Conservation (phyloP, 768 basidiomycete genomes). For the Pulveroboletus sp. region DNA sequence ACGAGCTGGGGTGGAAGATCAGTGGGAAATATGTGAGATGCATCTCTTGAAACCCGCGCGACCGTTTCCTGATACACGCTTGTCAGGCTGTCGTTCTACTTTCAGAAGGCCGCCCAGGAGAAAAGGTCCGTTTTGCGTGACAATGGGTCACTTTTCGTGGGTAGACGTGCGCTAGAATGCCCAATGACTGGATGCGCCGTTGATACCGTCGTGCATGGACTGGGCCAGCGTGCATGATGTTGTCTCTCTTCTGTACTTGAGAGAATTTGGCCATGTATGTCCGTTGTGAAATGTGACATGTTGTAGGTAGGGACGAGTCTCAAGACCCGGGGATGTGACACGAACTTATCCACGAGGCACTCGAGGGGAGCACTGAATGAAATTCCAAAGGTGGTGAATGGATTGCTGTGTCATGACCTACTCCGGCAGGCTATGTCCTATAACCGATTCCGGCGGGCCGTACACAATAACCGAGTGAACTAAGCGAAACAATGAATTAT, state of each 20-base stretch:
- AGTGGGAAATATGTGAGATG: slow-evolving; percentile 88
- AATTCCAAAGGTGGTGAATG: no score
- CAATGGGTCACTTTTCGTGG: neutral
- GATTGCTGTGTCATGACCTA: no score
- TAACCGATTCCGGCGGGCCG: no score
- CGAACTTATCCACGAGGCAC: no score
- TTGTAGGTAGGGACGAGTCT: no score
- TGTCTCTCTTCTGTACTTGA: neutral
- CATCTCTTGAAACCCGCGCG: neutral
- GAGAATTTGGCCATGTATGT: slow-evolving; percentile 1
- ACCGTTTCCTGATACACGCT: slow-evolving; percentile 11
- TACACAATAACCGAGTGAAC: no score
- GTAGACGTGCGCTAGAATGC: neutral
- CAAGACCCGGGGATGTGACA: no score
- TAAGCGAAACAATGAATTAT: no score
- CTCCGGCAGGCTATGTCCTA: no score
- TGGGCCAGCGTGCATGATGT: neutral
- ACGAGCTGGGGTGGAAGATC: slow-evolving; percentile 94
- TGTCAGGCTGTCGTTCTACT: slow-evolving; percentile 78
- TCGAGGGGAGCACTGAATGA: no score
- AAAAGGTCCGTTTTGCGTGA: slow-evolving; percentile 75
- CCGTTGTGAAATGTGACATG: neutral
- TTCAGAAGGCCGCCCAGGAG: slow-evolving; percentile 84
- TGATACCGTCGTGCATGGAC: slow-evolving; percentile 1
- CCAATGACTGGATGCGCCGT: neutral